phyloP scores from a whole-genome alignment of 2,329 filamentous ascomycete species.

The Colletotrichum tropicicola region DNA sequence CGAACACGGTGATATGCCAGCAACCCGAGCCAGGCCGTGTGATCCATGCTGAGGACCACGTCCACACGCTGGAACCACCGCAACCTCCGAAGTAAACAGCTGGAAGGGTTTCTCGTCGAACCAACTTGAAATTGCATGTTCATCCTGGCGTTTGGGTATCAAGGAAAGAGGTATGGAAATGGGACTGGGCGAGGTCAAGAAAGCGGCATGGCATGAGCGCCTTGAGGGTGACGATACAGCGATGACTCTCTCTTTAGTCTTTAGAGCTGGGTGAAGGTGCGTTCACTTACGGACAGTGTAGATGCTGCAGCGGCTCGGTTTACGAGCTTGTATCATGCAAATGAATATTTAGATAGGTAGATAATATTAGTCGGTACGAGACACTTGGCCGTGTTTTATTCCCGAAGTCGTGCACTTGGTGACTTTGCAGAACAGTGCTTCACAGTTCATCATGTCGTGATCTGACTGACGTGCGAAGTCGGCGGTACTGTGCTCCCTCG shows the following conservation, averaged over 20 bases:
- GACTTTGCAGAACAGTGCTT: neutral
- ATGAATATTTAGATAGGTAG: conserved; percentile 15
- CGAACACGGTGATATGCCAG: conserved; percentile 82
- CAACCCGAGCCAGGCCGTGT: conserved; percentile 78
- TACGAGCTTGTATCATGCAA: conserved; percentile 4
- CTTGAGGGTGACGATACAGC: conserved; percentile 9
- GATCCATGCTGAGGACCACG: conserved; percentile 78
- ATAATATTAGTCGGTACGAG: conserved; percentile 11
- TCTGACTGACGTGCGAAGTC: neutral
- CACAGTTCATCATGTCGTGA: neutral
- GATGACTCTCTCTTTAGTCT: neutral
- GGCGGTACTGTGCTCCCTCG: neutral
- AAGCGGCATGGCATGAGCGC: conserved; percentile 15
- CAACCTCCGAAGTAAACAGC: conserved; percentile 43
- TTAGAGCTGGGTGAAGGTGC: conserved; percentile 9
- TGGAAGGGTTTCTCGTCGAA: neutral
- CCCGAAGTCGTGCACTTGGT: too few relatives aligned
- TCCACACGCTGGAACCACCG: conserved; percentile 84
- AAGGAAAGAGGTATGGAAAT: neutral
- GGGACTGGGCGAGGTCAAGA: conserved; percentile 1
- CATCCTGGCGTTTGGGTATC: conserved; percentile 17
- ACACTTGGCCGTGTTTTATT: conserved; percentile 25
- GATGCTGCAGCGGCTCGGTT: conserved; percentile 1
- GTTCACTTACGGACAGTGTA: neutral
- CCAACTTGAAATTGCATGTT: conserved; percentile 18